These are phyloP conservation scores for Paulownia fortunei DNA, from an alignment of 257 asterid genomes.

Conservation along the genomic window DNA sequence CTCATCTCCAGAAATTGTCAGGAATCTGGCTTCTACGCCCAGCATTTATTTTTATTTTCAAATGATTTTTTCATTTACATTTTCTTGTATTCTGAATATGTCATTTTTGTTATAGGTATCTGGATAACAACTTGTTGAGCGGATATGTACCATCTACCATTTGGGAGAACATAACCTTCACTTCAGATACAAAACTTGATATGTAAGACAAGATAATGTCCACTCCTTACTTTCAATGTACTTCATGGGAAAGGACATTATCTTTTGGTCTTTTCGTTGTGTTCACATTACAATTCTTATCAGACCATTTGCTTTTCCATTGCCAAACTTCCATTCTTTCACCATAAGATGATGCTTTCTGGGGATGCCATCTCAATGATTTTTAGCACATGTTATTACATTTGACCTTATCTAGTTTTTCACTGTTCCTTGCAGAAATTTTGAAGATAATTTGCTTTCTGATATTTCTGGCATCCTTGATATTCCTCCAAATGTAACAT, in stretches of 20 bases:
- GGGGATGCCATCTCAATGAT: no score
- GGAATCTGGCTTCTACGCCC: slow-evolving; percentile 23
- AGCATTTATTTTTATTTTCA: slow-evolving; percentile 11
- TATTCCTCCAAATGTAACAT: slow-evolving; percentile 52
- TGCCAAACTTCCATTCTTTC: no score
- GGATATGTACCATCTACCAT: slow-evolving; percentile 60
- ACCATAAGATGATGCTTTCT: no score
- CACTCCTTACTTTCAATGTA: slow-evolving; percentile 16
- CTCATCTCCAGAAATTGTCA: slow-evolving; percentile 56
- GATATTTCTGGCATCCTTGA: slow-evolving; percentile 52
- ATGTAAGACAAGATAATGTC: slow-evolving; percentile 46
- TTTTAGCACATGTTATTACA: no score
- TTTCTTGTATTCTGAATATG: slow-evolving; percentile 13
- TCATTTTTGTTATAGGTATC: slow-evolving; percentile 37
- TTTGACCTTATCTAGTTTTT: slow-evolving; percentile 8
- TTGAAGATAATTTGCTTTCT: slow-evolving; percentile 50
- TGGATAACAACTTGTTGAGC: slow-evolving; percentile 49
- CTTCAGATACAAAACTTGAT: slow-evolving; percentile 46
- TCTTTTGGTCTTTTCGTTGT: neutral
- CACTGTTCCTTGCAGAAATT: slow-evolving; percentile 50
- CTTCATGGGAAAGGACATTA: neutral
- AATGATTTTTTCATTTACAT: neutral
- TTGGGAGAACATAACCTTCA: slow-evolving; percentile 53
- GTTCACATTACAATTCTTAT: neutral
- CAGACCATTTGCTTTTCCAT: neutral